Conservation (phyloP, 805 yeast genomes). For the Hanseniaspora pseudoguilliermondii region DNA sequence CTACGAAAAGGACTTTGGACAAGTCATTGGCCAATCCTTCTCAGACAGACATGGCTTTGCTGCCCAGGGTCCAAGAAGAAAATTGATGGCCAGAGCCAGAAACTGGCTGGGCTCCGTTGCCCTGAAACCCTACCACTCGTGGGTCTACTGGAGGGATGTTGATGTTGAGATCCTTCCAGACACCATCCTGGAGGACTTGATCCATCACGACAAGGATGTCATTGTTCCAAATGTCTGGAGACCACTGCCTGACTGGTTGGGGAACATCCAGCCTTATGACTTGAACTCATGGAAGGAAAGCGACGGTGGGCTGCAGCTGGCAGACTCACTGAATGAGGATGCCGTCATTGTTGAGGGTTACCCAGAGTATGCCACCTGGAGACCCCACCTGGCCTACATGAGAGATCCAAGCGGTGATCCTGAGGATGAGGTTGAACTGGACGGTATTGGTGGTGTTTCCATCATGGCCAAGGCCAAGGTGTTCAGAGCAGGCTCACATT, state of each 20-base stretch:
- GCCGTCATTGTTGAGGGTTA: slow-evolving; percentile 96
- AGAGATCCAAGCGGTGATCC: slow-evolving; percentile 93
- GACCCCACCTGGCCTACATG: slow-evolving; percentile 90
- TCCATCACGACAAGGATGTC: slow-evolving; percentile 83
- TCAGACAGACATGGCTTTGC: slow-evolving; percentile 90
- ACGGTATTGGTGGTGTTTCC: slow-evolving; percentile 96
- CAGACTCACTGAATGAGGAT: slow-evolving; percentile 57
- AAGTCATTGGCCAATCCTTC: slow-evolving; percentile 82
- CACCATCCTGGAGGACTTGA: slow-evolving; percentile 76
- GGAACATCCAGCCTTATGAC: slow-evolving; percentile 75
- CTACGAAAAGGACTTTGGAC: slow-evolving; percentile 86
- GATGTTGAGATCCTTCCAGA: slow-evolving; percentile 88
- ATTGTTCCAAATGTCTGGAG: slow-evolving; percentile 93
- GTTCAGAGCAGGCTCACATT: slow-evolving; percentile 78
- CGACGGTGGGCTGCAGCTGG: slow-evolving; percentile 68
- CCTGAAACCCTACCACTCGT: slow-evolving; percentile 79
- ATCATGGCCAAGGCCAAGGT: slow-evolving; percentile 78
- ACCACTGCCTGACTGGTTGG: slow-evolving; percentile 76
- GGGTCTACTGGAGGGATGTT: slow-evolving; percentile 97
- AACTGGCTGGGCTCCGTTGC: slow-evolving; percentile 87
- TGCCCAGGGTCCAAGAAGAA: slow-evolving; percentile 90
- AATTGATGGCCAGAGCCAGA: slow-evolving; percentile 89
- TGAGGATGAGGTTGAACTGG: slow-evolving; percentile 81
- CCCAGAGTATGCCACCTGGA: slow-evolving; percentile 95
- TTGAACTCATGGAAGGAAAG: slow-evolving; percentile 77